Percentiles rank a stretch among this genome's conserved stretches.
Evolutionary conservation across 2,329 filamentous ascomycete species (phyloP).

Genomic region (Epichloe amarillans): DNA sequence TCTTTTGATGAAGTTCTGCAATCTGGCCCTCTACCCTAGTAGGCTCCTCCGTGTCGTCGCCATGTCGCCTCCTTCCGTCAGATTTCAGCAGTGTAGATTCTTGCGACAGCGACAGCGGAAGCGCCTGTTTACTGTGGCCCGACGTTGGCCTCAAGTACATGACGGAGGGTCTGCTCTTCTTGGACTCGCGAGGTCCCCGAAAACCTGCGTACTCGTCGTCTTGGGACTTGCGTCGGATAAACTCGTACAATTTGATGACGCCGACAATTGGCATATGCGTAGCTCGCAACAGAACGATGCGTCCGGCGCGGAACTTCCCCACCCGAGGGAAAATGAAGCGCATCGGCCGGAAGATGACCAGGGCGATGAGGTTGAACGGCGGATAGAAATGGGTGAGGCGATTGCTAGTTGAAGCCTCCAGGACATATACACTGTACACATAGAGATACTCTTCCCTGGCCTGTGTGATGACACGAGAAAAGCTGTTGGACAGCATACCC

Average conservation of each 20-base stretch:
- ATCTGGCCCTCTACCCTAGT: constrained; percentile 36
- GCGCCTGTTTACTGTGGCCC: constrained; percentile 5
- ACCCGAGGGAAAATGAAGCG: constrained; percentile 54
- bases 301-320: constrained; percentile 45
- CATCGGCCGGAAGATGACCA: constrained; percentile 58
- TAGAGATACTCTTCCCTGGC: constrained; percentile 67
- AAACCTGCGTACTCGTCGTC: constrained; percentile 34
- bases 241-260: constrained; percentile 57
- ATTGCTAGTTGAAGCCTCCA: constrained; percentile 54
- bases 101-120: constrained; percentile 6
- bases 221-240: constrained; percentile 25
- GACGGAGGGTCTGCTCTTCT: constrained; percentile 11
- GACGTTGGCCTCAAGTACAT: constrained; percentile 8
- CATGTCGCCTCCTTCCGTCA: constrained; percentile 8
- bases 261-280: constrained; percentile 56
- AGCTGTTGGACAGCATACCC: constrained; percentile 65
- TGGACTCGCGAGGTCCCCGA: constrained; percentile 29
- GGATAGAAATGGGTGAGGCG: constrained; percentile 58
- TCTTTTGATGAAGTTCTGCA: constrained; percentile 40
- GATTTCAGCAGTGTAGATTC: constrained; percentile 8
- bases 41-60: constrained; percentile 26
- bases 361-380: constrained; percentile 60
- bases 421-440: constrained; percentile 54
- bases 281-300: constrained; percentile 48
- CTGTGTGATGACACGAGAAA: constrained; percentile 50